Evolutionary conservation across 1,139 yeast species (phyloP), one percentile per base, ranked within the genome.

Genomic region (Lodderomyces pseudojiufengensis): DNA sequence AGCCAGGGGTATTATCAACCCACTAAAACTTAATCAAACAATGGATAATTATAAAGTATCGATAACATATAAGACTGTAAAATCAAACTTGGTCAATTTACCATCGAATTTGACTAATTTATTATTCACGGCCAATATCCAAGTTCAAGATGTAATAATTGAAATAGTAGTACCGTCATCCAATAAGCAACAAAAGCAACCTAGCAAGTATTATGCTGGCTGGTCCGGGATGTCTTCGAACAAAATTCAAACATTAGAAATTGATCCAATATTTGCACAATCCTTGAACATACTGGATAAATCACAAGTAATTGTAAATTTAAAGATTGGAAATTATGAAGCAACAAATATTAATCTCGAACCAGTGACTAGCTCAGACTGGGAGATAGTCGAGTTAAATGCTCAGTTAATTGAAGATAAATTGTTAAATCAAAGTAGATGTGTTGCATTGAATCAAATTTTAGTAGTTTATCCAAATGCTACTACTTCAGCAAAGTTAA

Each of bases 381-480:
- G 97, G 97, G 97, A 90, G 49, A 65, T 85, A 28, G 85, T 88
- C 5, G 96, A 88, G 51, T 62, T 84, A 4, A 86, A 92, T 57
- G 94, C 95, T 2, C 79, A 74, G 33, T 75, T 72, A 34, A 71
- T 92, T 28, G 97, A 92, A 52, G 78, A 78, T 33, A 78, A 78
- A 47, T 70, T 90, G 49, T 64, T 90, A 29, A 77, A 80, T 37
- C 97, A 90, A 55, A 80, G 94, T 1, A 67, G 97, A 41, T 84
- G 94, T 35, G 84, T 88, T 2, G 66, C 80, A 0, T 43, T 70
- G 18, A 65, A 70, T 33, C 92, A 82, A 45, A 62, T 70, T 1
- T 62, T 90, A 39, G 75, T 84, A 9, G 84, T 90, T 2, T 86
- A 78, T 51, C 84, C 95, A 0, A 76, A 84, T 10, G 68, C 76